Percentiles rank a stretch among this genome's conserved stretches.
These are phyloP conservation scores for Paraglomus brasilianum DNA, from an alignment of 192 early-diverging fungal genomes.

Conservation along the genomic window DNA sequence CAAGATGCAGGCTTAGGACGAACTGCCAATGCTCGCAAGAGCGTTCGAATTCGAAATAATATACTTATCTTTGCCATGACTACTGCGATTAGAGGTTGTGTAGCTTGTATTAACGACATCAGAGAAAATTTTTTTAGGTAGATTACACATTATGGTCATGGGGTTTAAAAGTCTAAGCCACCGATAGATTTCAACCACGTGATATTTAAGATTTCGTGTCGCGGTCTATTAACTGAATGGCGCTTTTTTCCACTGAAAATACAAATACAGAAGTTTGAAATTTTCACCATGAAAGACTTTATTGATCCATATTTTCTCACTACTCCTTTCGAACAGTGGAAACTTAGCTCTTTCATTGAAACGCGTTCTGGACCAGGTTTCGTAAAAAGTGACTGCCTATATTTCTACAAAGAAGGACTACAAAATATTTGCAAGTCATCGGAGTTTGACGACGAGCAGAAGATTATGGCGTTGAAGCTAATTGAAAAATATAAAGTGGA, in stretches of 20 bases:
- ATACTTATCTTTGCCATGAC: conserved; percentile 14
- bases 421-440: conserved; percentile 23
- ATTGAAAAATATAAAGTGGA: conserved; percentile 16
- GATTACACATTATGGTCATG: conserved; percentile 7
- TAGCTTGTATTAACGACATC: neutral
- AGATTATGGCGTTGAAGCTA: conserved; percentile 14
- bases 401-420: conserved; percentile 21
- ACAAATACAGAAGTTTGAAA: neutral
- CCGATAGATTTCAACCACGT: too few relatives aligned
- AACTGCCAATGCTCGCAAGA: conserved; percentile 11
- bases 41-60: conserved; percentile 15
- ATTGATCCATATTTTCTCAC: conserved; percentile 23
- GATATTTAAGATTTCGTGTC: conserved; percentile 8
- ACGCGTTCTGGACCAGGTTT: conserved; percentile 13
- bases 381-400: conserved; percentile 19
- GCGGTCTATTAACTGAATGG: conserved; percentile 8
- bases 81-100: too few relatives aligned
- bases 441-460: conserved; percentile 14
- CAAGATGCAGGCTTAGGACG: conserved; percentile 10
- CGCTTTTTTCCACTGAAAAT: neutral
- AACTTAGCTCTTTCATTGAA: conserved; percentile 19
- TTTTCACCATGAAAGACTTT: conserved; percentile 16
- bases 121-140: neutral
- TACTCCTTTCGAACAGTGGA: conserved; percentile 4
- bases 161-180: too few relatives aligned